phyloP scores from a whole-genome alignment of 495 filamentous ascomycete species.

The Penicillium riverlandense region DNA sequence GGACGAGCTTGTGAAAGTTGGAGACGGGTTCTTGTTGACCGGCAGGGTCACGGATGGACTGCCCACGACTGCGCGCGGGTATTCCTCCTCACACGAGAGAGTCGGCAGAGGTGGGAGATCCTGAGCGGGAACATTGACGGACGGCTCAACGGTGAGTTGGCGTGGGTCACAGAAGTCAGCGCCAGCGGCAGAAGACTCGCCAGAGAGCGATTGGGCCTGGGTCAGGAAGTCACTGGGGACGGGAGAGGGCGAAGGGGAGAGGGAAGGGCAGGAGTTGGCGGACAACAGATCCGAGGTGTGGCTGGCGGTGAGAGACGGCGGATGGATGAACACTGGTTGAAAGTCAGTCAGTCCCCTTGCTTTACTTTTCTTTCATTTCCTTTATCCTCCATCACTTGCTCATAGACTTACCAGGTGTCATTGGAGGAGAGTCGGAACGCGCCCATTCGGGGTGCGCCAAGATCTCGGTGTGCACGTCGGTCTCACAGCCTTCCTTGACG shows the following conservation, averaged over 20 bases:
- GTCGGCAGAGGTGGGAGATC: slow-evolving; percentile 67
- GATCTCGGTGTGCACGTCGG: slow-evolving; percentile 65
- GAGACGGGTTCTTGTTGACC: slow-evolving; percentile 41
- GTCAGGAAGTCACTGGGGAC: slow-evolving; percentile 53
- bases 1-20: slow-evolving; percentile 37
- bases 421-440: slow-evolving; percentile 68
- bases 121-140: slow-evolving; percentile 42
- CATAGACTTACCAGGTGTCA: slow-evolving; percentile 82
- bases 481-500: slow-evolving; percentile 75
- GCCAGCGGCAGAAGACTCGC: slow-evolving; percentile 23
- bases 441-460: slow-evolving; percentile 72
- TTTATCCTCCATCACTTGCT: slow-evolving; percentile 13
- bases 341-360: slow-evolving; percentile 10
- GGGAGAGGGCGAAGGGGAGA: slow-evolving; percentile 72
- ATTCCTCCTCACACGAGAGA: slow-evolving; percentile 64
- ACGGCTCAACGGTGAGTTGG: slow-evolving; percentile 73
- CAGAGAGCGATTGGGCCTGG: slow-evolving; percentile 49
- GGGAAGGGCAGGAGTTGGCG: slow-evolving; percentile 68
- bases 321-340: slow-evolving; percentile 69
- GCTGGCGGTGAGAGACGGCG: slow-evolving; percentile 57
- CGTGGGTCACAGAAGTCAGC: slow-evolving; percentile 87
- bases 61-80: slow-evolving; percentile 67
- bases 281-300: slow-evolving; percentile 64
- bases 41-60: slow-evolving; percentile 54
- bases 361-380: slow-evolving; percentile 10